Evolutionary conservation across 23 red algal genomes (phyloP).

Genomic region (Cyanidiococcus yangmingshanensis): DNA sequence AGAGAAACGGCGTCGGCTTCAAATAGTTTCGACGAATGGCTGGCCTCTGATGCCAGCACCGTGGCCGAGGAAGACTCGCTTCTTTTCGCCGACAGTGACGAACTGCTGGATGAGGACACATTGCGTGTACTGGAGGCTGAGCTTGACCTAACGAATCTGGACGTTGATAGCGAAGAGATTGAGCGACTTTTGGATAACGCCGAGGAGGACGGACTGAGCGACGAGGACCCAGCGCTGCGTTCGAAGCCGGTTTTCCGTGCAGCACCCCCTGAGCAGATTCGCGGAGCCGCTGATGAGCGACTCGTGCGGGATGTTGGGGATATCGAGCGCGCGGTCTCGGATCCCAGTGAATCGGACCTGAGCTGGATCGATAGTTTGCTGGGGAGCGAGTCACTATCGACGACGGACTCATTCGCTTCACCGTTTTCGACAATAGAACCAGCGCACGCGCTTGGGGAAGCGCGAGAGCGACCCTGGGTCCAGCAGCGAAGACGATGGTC

Average conservation of each 20-base stretch:
- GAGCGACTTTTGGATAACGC: background rate
- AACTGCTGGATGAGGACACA: background rate
- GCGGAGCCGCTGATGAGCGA: too few relatives aligned
- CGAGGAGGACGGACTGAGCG: background rate
- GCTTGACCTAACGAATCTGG: background rate
- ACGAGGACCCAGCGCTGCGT: background rate
- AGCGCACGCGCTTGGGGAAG: too few relatives aligned
- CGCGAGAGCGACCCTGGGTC: too few relatives aligned
- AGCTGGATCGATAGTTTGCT: too few relatives aligned
- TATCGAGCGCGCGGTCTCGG: background rate
- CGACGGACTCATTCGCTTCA: too few relatives aligned
- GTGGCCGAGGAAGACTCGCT: background rate
- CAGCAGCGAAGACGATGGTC: too few relatives aligned
- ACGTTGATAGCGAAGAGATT: conserved; percentile 17
- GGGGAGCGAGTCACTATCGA: too few relatives aligned
- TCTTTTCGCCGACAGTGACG: background rate
- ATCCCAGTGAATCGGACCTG: too few relatives aligned
- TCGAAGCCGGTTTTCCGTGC: too few relatives aligned
- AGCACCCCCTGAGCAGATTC: too few relatives aligned
- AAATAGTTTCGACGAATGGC: background rate
- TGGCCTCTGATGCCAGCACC: background rate
- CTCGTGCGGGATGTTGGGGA: background rate
- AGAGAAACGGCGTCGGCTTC: too few relatives aligned
- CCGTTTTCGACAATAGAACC: too few relatives aligned
- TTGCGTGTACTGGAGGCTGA: background rate